phyloP scores from a whole-genome alignment of 768 basidiomycete genomes.

The Rubroboletus satanas region DNA sequence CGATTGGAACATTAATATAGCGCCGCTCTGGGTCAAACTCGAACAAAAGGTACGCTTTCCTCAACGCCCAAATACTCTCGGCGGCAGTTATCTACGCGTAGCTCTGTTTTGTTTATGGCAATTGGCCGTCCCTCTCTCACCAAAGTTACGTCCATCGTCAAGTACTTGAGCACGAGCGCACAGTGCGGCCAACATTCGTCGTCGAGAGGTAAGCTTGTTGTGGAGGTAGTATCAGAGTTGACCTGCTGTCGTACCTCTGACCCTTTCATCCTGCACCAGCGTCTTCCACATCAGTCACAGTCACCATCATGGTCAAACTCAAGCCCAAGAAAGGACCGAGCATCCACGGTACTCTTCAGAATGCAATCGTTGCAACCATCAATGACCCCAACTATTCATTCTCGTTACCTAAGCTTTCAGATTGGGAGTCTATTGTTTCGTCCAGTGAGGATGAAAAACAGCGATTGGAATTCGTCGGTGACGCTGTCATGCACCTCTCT shows the following conservation, averaged over 20 bases:
- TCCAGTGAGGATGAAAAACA: constrained; percentile 33
- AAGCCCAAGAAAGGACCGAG: constrained; percentile 14
- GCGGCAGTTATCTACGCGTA: not conserved
- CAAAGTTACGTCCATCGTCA: not conserved
- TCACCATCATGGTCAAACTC: constrained; percentile 18
- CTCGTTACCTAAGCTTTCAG: constrained; percentile 24
- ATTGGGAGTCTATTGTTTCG: constrained; percentile 29
- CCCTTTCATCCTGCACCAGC: not conserved
- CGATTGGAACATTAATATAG: not conserved
- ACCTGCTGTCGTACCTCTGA: not conserved
- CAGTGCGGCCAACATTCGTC: no score
- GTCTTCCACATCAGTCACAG: not conserved
- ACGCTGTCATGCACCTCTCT: constrained; percentile 42
- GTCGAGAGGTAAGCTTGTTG: not conserved
- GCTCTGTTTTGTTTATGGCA: not conserved
- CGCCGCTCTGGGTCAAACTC: no score
- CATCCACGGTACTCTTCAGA: constrained; percentile 20
- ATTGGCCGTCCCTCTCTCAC: no score
- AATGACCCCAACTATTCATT: constrained; percentile 28
- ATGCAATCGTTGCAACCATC: constrained; percentile 22
- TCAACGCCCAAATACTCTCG: no score
- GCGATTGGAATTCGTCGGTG: constrained; percentile 46
- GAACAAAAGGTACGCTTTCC: not conserved
- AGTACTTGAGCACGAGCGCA: no score
- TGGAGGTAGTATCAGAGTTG: not conserved